phyloP scores from a whole-genome alignment of 2,329 filamentous ascomycete species.

The Albifimbria verrucaria region DNA sequence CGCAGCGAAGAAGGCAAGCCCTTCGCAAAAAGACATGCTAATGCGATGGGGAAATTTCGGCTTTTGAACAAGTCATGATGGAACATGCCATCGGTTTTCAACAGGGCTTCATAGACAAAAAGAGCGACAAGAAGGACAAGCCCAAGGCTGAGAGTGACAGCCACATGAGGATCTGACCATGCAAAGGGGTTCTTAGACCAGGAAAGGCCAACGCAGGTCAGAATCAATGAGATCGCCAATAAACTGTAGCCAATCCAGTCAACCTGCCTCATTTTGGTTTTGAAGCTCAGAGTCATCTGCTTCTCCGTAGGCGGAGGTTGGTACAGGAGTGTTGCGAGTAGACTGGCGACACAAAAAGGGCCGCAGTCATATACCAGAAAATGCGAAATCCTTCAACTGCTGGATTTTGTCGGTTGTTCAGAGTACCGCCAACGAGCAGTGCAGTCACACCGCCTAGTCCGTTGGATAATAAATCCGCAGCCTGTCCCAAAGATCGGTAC shows the following conservation, averaged over 20 bases:
- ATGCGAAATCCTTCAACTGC: neutral
- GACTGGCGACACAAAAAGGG: neutral
- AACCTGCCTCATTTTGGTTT: constrained; percentile 30
- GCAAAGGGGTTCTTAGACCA: constrained; percentile 37
- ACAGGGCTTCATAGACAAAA: constrained; percentile 28
- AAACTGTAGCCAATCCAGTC: constrained; percentile 37
- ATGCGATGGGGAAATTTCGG: constrained; percentile 33
- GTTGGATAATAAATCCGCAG: constrained; percentile 25
- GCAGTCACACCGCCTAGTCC: constrained; percentile 26
- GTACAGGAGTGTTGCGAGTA: constrained; percentile 6
- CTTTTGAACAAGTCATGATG: constrained; percentile 35
- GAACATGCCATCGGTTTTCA: constrained; percentile 37
- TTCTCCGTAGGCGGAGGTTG: constrained; percentile 8
- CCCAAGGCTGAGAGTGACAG: constrained; percentile 31
- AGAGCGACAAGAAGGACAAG: constrained; percentile 21
- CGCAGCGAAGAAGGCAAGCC: constrained; percentile 35
- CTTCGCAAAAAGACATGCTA: constrained; percentile 32
- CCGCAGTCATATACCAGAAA: neutral
- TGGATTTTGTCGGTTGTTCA: constrained; percentile 15
- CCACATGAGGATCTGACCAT: constrained; percentile 32
- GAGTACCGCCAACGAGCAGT: constrained; percentile 29
- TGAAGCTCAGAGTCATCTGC: constrained; percentile 3
- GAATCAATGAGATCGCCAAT: constrained; percentile 29
- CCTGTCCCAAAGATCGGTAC: constrained; percentile 32
- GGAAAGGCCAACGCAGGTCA: constrained; percentile 36